Evolutionary conservation across 2,329 filamentous ascomycete genomes (phyloP).

Genomic region (Scedosporium minutisporum): DNA sequence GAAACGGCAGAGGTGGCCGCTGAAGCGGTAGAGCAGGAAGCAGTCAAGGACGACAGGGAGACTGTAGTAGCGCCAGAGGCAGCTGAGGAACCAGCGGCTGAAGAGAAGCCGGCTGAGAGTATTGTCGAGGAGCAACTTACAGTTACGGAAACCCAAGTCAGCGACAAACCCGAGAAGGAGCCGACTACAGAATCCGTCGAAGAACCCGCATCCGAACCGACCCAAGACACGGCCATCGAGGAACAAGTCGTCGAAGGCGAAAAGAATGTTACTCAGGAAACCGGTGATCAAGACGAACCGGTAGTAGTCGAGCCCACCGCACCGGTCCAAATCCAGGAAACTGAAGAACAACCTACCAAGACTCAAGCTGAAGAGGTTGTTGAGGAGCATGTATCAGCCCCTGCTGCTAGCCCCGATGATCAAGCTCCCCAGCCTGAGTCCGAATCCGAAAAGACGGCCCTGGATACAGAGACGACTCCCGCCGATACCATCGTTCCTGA

Average conservation of each 20-base stretch:
- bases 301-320: neutral
- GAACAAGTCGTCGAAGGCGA: neutral
- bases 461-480: neutral
- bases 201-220: neutral
- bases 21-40: neutral
- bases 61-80: neutral
- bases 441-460: neutral
- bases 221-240: neutral
- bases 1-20: neutral
- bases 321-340: neutral
- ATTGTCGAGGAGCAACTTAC: neutral
- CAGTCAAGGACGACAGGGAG: neutral
- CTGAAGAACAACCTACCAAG: neutral
- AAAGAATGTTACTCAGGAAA: neutral
- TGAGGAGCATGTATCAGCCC: neutral
- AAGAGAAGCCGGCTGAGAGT: neutral
- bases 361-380: neutral
- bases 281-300: neutral
- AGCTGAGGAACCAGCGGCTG: neutral
- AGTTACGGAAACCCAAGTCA: neutral
- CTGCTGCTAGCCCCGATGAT: neutral
- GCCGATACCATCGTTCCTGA: neutral
- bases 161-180: neutral
- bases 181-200: neutral
- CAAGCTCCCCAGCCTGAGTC: neutral